These are phyloP conservation scores for Hirschfeldia incana DNA, from an alignment of 345 rosid genomes.

Conservation along the genomic window DNA sequence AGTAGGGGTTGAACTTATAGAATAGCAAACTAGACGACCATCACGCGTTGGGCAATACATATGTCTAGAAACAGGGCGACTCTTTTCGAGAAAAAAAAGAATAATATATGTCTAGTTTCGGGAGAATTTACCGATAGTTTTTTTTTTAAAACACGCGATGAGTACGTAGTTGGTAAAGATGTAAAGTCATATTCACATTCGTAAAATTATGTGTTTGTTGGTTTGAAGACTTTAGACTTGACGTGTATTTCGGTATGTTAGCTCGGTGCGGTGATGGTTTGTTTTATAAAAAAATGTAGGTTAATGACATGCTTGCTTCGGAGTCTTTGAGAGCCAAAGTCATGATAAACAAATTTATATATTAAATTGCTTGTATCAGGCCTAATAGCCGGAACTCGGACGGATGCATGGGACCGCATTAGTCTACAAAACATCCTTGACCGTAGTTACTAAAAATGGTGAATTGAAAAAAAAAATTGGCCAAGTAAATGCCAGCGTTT, in stretches of 20 bases:
- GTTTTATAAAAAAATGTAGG: neutral
- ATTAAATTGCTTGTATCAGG: neutral
- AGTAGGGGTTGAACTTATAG: neutral
- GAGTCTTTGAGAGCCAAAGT: neutral
- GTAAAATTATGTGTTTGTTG: neutral
- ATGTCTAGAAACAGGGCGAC: neutral
- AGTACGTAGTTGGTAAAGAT: neutral
- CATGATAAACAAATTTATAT: neutral
- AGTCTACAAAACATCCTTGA: neutral
- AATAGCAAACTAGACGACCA: neutral
- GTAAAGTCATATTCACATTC: neutral
- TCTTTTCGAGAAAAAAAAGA: neutral
- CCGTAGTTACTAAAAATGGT: neutral
- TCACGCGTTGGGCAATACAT: neutral
- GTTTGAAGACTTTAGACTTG: neutral
- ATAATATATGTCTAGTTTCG: neutral
- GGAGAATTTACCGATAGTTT: neutral
- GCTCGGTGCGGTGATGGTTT: neutral
- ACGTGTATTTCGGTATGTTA: neutral
- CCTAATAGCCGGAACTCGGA: neutral
- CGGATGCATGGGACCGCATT: neutral
- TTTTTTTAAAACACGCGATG: neutral
- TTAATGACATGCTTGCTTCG: neutral
- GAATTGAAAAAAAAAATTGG: neutral
- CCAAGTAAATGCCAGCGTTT: neutral